phyloP scores from a whole-genome alignment of 202 grass and related monocot genomes.

The Bolboschoenoplectus hybrid region DNA sequence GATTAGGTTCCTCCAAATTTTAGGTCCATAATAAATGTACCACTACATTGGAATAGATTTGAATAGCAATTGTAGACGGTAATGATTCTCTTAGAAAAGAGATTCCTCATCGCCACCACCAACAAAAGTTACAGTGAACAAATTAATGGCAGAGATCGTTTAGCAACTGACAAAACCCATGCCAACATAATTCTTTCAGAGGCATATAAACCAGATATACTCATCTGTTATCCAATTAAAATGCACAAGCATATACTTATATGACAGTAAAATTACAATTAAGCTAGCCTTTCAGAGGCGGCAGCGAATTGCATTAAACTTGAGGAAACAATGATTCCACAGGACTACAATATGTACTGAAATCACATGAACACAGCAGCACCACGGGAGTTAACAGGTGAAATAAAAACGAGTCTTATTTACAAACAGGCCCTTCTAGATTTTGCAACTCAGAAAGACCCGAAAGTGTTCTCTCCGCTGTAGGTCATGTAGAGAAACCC shows the following conservation, averaged over 20 bases:
- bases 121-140: neutral
- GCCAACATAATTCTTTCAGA: constrained; percentile 1
- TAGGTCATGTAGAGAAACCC: constrained; percentile 97
- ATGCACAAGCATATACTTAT: neutral
- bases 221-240: constrained; percentile 37
- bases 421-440: constrained; percentile 45
- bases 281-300: neutral
- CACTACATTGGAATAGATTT: neutral
- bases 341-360: constrained; percentile 31
- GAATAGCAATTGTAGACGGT: neutral
- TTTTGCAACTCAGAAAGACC: constrained; percentile 45
- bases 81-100: neutral
- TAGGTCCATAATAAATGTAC: neutral
- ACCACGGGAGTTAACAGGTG: neutral
- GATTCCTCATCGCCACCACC: neutral
- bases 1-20: neutral
- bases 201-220: constrained; percentile 50
- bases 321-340: neutral
- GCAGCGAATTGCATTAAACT: constrained; percentile 19
- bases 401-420: constrained; percentile 47
- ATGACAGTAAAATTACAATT: constrained; percentile 4
- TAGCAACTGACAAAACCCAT: neutral
- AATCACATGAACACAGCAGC: constrained; percentile 34
- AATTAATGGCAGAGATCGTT: neutral
- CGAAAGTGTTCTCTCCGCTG: constrained; percentile 97